Evolutionary conservation across 768 basidiomycete genomes (phyloP).

Genomic region (Xerocomellus chrysenteron): DNA sequence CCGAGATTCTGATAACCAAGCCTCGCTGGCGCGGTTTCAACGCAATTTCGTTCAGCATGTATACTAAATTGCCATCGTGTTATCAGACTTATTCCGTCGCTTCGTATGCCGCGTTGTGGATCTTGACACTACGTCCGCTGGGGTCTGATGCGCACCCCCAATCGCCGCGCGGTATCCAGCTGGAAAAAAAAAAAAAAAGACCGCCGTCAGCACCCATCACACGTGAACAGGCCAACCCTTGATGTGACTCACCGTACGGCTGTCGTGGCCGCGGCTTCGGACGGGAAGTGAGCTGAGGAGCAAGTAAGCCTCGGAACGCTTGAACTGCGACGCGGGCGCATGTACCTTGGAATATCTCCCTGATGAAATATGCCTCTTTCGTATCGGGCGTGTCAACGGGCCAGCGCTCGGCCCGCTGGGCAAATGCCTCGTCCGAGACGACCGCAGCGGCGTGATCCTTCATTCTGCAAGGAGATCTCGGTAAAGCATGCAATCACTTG

Average conservation of each 20-base stretch:
- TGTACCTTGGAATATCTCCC: conserved; percentile 85
- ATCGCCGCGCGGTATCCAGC: conserved; percentile 93
- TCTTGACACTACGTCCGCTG: conserved; percentile 91
- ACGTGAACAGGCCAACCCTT: conserved; percentile 1
- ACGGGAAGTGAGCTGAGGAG: conserved; percentile 71
- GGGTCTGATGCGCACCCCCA: conserved; percentile 97
- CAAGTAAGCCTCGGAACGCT: conserved; percentile 3
- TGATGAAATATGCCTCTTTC: conserved; percentile 93
- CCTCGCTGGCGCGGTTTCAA: conserved; percentile 23
- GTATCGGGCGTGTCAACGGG: conserved; percentile 83
- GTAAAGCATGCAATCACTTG: neutral
- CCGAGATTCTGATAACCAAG: conserved; percentile 26
- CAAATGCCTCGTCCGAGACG: conserved; percentile 82
- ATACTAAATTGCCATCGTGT: conserved; percentile 16
- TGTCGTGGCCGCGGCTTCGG: conserved; percentile 81
- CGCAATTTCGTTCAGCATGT: conserved; percentile 21
- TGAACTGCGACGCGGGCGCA: neutral
- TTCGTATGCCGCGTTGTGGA: conserved; percentile 90
- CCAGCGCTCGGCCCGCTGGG: conserved; percentile 72
- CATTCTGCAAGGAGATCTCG: conserved; percentile 50
- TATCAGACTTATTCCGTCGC: conserved; percentile 13
- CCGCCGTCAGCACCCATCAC: conserved; percentile 13
- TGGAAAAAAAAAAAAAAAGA: conserved; percentile 27
- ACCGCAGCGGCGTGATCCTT: conserved; percentile 78
- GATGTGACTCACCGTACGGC: conserved; percentile 72